Percentiles rank a stretch among this genome's conserved stretches.
phyloP scores from a whole-genome alignment of 371 early-diverging fungal species.

The Mortierella sp. region DNA sequence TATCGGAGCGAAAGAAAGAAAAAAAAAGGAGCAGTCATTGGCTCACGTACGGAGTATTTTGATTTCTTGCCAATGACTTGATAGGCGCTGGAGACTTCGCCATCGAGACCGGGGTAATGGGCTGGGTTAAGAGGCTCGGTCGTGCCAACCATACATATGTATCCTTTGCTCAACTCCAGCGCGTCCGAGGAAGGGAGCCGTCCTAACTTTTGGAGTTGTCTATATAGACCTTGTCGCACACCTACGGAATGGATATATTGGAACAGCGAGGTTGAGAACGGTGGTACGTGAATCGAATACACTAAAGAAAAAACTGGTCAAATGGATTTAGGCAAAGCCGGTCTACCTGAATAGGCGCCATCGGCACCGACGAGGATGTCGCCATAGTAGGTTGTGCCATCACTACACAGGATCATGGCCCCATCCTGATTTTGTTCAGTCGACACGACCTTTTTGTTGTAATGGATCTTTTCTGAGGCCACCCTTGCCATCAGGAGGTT shows the following conservation, averaged over 20 bases:
- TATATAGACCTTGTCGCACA: neutral
- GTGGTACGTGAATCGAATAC: too few species aligned
- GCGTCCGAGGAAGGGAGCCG: conserved; percentile 9
- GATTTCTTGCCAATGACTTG: conserved; percentile 17
- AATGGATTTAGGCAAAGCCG: too few species aligned
- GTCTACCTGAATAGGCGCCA: conserved; percentile 5
- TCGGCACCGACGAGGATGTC: conserved; percentile 32
- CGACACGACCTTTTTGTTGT: conserved; percentile 17
- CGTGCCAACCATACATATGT: conserved; percentile 26
- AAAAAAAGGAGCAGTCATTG: too few species aligned
- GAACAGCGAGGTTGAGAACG: too few species aligned
- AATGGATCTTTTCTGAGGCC: conserved; percentile 7
- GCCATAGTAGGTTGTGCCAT: conserved; percentile 17
- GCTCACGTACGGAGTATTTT: neutral
- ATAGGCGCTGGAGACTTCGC: neutral
- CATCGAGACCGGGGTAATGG: conserved; percentile 19
- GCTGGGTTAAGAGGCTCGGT: conserved; percentile 25
- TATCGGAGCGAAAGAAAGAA: too few species aligned
- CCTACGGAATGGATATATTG: too few species aligned
- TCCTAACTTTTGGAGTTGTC: neutral
- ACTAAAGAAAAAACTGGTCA: too few species aligned
- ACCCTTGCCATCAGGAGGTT: neutral
- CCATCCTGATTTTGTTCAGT: conserved; percentile 19
- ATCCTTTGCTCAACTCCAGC: conserved; percentile 10
- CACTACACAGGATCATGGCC: conserved; percentile 15